phyloP scores from a whole-genome alignment of 2,329 filamentous ascomycete species.

The Hortaea sp. region DNA sequence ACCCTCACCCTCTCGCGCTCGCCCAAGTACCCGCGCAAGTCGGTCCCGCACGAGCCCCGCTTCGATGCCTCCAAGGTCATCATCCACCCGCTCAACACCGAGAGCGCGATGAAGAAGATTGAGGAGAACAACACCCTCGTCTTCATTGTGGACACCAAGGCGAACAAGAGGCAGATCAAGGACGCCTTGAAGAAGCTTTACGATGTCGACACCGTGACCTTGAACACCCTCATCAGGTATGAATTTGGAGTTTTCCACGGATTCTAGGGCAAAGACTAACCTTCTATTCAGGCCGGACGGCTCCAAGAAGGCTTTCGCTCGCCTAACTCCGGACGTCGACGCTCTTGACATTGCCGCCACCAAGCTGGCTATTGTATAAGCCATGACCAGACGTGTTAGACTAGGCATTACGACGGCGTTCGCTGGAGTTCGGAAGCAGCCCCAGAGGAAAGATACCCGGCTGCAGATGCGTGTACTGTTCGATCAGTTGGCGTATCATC shows the following conservation, averaged over 20 bases:
- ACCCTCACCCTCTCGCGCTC: constrained; percentile 82
- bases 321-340: constrained; percentile 92
- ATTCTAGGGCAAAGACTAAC: too few relatives aligned
- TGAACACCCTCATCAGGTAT: constrained; percentile 98
- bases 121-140: constrained; percentile 98
- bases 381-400: not conserved
- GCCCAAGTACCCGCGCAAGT: constrained; percentile 96
- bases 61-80: constrained; percentile 98
- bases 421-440: not conserved
- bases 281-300: constrained; percentile 64
- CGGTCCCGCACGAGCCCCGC: constrained; percentile 76
- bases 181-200: constrained; percentile 97
- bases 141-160: constrained; percentile 49
- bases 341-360: constrained; percentile 98
- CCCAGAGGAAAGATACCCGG: not conserved
- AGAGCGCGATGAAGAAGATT: constrained; percentile 99
- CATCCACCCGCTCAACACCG: constrained; percentile 96
- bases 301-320: constrained; percentile 96
- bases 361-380: constrained; percentile 93
- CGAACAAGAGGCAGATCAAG: constrained; percentile 99
- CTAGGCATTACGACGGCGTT: not conserved
- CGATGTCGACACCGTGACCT: constrained; percentile 95
- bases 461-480: not conserved
- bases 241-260: too few relatives aligned
- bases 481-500: not conserved